A percentile compares a stretch with the other conserved stretches of the same genome.
These are phyloP conservation scores for Marchantia polymorpha DNA, from an alignment of 225 moss, liverwort and hornwort species.

Conservation along the genomic window DNA sequence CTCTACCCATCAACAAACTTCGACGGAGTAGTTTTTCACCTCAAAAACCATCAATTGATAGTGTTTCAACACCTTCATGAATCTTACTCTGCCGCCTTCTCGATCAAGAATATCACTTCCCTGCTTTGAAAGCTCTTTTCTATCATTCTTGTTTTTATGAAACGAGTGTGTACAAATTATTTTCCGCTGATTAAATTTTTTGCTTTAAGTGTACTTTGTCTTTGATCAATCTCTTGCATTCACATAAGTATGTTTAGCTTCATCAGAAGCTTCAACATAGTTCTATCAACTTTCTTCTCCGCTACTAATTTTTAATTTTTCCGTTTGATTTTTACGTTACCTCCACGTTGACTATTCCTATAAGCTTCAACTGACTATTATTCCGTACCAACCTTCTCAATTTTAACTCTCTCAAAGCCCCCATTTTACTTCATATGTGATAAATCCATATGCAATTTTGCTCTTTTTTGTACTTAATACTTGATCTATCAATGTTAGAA, in stretches of 20 bases:
- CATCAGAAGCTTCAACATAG: constrained; percentile 52
- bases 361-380: constrained; percentile 43
- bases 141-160: constrained; percentile 71
- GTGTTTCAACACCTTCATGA: constrained; percentile 55
- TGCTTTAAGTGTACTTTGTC: constrained; percentile 78
- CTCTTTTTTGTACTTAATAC: constrained; percentile 78
- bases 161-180: constrained; percentile 65
- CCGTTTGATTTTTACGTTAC: constrained; percentile 64
- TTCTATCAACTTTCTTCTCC: constrained; percentile 59
- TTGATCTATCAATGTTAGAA: constrained; percentile 58
- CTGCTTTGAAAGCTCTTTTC: constrained; percentile 77
- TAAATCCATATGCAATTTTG: constrained; percentile 57
- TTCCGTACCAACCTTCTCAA: constrained; percentile 59
- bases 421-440: constrained; percentile 67
- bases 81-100: constrained; percentile 73
- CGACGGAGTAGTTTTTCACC: constrained; percentile 45
- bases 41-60: constrained; percentile 40
- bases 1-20: constrained; percentile 51
- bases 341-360: constrained; percentile 52
- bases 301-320: constrained; percentile 61
- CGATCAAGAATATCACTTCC: constrained; percentile 69
- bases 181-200: constrained; percentile 47
- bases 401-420: constrained; percentile 32
- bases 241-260: constrained; percentile 66
- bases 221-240: constrained; percentile 77